Conservation (phyloP, 1,284 basidiomycete genomes). For the Ceratobasidium theobromae region DNA sequence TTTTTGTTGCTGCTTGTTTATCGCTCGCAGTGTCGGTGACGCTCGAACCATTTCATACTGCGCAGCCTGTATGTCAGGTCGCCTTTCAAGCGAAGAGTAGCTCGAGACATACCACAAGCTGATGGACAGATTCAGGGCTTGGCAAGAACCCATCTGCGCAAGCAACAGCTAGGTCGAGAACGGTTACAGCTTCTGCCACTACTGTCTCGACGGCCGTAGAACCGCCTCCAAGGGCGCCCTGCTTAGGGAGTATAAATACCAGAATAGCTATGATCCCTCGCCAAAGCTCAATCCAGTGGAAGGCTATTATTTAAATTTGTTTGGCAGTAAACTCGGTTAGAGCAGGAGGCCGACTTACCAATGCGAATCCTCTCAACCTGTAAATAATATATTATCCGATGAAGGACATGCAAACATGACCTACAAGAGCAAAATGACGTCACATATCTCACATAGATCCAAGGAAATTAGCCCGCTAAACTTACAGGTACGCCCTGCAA, state of each 20-base stretch:
- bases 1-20: conserved; percentile 2
- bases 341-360: conserved; percentile 45
- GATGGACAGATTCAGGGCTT: conserved; percentile 55
- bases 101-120: conserved; percentile 56
- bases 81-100: conserved; percentile 2
- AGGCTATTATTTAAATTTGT: conserved; percentile 48
- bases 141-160: conserved; percentile 58
- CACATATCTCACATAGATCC: conserved; percentile 24
- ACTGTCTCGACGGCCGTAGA: background rate
- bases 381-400: conserved; percentile 57
- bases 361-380: conserved; percentile 54
- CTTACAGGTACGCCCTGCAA: conserved; percentile 56
- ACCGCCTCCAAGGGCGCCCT: conserved; percentile 52
- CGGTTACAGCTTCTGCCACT: background rate
- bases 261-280: conserved; percentile 54
- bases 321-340: background rate
- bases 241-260: conserved; percentile 55
- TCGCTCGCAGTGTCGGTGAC: conserved; percentile 51
- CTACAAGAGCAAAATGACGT: conserved; percentile 42
- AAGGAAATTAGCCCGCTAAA: conserved; percentile 9
- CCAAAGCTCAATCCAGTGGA: conserved; percentile 67
- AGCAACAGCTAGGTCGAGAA: conserved; percentile 54
- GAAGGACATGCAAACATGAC: conserved; percentile 55
- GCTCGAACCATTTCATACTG: conserved; percentile 67
- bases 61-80: background rate